Percentiles rank a stretch among this genome's conserved stretches.
Conservation (phyloP, 169 alveolate species). For the Plasmodium ovale region DNA sequence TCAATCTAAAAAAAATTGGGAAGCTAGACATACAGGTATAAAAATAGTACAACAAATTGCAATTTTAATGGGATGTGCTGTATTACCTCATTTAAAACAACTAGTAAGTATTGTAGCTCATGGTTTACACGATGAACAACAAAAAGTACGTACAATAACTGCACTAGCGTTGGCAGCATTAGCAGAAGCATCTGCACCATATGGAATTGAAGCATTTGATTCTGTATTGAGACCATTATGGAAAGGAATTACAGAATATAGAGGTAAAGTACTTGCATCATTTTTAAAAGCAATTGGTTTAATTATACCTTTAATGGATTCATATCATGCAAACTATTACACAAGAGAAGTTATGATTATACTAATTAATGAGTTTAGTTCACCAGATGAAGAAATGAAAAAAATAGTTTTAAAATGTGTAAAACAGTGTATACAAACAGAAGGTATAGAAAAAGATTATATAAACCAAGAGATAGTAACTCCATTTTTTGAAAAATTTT, state of each 20-base stretch:
- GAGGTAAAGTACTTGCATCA: slow-evolving; percentile 98
- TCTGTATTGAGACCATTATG: slow-evolving; percentile 97
- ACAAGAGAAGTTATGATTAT: slow-evolving; percentile 97
- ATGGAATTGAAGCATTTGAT: slow-evolving; percentile 99
- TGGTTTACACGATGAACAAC: slow-evolving; percentile 97
- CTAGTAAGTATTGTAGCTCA: slow-evolving; percentile 97
- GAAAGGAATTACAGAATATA: slow-evolving; percentile 98
- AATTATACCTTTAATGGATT: slow-evolving; percentile 99
- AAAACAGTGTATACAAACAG: slow-evolving; percentile 98
- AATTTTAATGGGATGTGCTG: slow-evolving; percentile 98
- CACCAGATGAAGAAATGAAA: slow-evolving; percentile 99
- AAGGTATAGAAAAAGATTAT: slow-evolving; percentile 98
- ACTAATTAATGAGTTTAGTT: slow-evolving; percentile 96
- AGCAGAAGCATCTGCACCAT: slow-evolving; percentile 99
- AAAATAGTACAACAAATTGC: slow-evolving; percentile 98
- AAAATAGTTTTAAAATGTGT: slow-evolving; percentile 96
- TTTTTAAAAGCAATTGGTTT: slow-evolving; percentile 97
- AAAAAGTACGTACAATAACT: slow-evolving; percentile 97
- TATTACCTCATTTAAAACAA: slow-evolving; percentile 97
- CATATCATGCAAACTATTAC: slow-evolving; percentile 97
- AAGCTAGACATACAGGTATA: slow-evolving; percentile 99
- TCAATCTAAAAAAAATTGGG: slow-evolving; percentile 97
- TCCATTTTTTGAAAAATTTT: slow-evolving; percentile 96
- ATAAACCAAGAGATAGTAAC: slow-evolving; percentile 95
- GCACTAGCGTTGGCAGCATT: slow-evolving; percentile 99